A percentile compares a stretch with the other conserved stretches of the same genome.
Evolutionary conservation across 768 basidiomycete species (phyloP).

Genomic region (Lactarius indigo): DNA sequence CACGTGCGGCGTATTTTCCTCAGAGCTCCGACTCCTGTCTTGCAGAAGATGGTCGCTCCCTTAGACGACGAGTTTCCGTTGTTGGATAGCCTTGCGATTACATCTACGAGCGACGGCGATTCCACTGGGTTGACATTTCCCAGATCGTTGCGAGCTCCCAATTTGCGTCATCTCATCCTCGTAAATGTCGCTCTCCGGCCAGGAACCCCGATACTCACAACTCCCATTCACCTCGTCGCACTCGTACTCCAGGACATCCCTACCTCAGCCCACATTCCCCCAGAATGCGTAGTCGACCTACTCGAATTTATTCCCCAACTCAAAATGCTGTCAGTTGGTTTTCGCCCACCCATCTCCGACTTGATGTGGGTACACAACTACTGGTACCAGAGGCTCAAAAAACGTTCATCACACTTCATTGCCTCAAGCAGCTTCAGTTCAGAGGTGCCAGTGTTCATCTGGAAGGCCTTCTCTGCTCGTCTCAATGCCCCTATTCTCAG

Average conservation of each 20-base stretch:
- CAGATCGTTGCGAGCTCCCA: background rate
- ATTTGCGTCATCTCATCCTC: background rate
- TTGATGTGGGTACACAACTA: background rate
- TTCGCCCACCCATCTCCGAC: background rate
- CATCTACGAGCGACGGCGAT: background rate
- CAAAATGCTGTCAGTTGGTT: background rate
- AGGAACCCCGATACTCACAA: background rate
- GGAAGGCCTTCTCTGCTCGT: background rate
- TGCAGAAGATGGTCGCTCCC: background rate
- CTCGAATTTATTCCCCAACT: constrained; percentile 6
- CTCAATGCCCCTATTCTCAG: constrained; percentile 3
- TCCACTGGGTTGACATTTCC: background rate
- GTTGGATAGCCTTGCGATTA: background rate
- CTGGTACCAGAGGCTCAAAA: background rate
- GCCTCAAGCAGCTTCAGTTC: background rate
- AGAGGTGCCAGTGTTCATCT: background rate
- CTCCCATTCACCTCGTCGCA: background rate
- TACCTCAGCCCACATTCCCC: background rate
- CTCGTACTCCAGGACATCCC: background rate
- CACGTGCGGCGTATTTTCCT: background rate
- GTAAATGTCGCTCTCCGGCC: background rate
- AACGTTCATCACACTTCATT: background rate
- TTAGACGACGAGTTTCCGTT: background rate
- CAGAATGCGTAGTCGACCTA: background rate
- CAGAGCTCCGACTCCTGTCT: background rate